phyloP scores from a whole-genome alignment of 1,284 basidiomycete genomes.

The Entoloma clypeatum region DNA sequence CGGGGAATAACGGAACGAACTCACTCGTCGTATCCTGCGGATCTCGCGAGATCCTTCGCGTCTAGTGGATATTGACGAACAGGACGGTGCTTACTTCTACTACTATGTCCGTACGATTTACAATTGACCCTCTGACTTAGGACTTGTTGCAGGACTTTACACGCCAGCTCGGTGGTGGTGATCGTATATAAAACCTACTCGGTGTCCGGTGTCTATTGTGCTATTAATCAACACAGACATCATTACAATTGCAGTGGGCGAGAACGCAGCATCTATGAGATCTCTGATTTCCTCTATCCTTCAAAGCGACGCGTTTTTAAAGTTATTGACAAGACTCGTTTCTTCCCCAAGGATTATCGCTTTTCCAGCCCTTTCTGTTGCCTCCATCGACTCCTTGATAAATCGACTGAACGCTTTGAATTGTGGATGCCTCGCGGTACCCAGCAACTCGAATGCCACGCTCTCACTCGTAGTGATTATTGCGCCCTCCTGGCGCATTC shows the following conservation, averaged over 20 bases:
- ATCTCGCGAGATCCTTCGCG: slow-evolving; percentile 12
- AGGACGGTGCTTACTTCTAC: slow-evolving; percentile 13
- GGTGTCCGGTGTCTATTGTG: background rate
- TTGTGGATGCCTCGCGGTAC: slow-evolving; percentile 60
- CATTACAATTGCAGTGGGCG: background rate
- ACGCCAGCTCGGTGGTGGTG: slow-evolving; percentile 13
- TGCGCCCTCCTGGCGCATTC: slow-evolving; percentile 75
- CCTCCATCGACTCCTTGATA: slow-evolving; percentile 74
- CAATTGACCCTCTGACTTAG: background rate
- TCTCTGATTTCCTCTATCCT: background rate
- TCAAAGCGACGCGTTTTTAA: slow-evolving; percentile 11
- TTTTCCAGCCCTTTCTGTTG: slow-evolving; percentile 46
- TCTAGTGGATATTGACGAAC: slow-evolving; percentile 5
- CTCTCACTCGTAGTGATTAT: slow-evolving; percentile 82
- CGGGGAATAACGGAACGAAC: slow-evolving; percentile 16
- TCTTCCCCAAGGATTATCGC: slow-evolving; percentile 20
- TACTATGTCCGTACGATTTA: slow-evolving; percentile 12
- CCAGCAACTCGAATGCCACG: slow-evolving; percentile 75
- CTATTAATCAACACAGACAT: background rate
- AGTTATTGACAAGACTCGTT: background rate
- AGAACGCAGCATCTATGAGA: background rate
- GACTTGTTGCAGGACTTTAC: slow-evolving; percentile 14
- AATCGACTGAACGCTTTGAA: slow-evolving; percentile 76
- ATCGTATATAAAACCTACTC: slow-evolving; percentile 3
- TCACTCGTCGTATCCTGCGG: slow-evolving; percentile 20